Conservation (phyloP, 164 flowering plant species). For the Vitis rupestris region DNA sequence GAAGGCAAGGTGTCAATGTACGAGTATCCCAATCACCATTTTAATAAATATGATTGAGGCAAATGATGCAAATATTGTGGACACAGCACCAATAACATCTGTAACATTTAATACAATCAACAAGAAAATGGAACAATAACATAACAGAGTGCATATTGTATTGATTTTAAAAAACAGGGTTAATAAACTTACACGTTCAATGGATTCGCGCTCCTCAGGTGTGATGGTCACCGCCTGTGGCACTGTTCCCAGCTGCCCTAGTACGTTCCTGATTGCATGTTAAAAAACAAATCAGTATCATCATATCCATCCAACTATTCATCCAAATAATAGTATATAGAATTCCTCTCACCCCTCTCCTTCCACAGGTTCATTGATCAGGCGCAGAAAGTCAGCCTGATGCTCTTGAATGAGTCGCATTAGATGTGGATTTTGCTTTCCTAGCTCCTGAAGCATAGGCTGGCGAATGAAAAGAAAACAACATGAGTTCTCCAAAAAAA, state of each 20-base stretch:
- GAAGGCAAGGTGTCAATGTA: no score
- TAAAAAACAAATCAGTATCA: constrained; percentile 2
- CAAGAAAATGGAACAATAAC: neutral
- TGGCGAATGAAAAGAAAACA: constrained; percentile 14
- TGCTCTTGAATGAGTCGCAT: constrained; percentile 79
- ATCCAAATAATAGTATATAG: neutral
- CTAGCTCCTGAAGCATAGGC: constrained; percentile 89
- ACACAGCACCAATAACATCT: no score
- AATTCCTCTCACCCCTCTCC: constrained; percentile 51
- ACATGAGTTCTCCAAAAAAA: neutral
- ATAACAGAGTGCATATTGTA: no score
- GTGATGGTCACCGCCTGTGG: constrained; percentile 39
- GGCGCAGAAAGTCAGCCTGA: constrained; percentile 69
- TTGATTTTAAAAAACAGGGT: neutral
- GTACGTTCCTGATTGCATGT: constrained; percentile 34
- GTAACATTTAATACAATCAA: neutral
- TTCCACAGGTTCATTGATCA: constrained; percentile 78
- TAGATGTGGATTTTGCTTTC: constrained; percentile 76
- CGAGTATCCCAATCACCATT: no score
- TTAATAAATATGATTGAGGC: no score
- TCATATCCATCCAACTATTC: constrained; percentile 1
- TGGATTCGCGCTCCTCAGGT: constrained; percentile 42
- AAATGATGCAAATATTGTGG: no score
- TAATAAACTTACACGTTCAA: constrained; percentile 32
- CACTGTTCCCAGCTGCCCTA: constrained; percentile 29